These are phyloP conservation scores for Aspergillus calidoustus DNA, from an alignment of 2,329 filamentous ascomycete genomes.

Conservation along the genomic window DNA sequence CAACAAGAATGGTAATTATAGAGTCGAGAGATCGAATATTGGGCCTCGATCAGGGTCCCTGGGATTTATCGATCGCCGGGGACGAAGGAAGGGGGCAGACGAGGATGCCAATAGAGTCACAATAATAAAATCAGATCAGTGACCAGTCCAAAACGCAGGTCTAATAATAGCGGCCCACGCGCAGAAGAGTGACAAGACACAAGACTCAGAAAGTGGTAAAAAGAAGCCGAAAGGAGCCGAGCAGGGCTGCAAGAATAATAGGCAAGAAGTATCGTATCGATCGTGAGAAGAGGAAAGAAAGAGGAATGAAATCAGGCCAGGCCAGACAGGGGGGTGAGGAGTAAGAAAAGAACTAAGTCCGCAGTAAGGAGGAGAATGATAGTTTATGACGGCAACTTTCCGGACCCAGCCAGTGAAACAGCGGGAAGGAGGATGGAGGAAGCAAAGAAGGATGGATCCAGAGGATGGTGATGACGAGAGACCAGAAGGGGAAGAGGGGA, in stretches of 20 bases:
- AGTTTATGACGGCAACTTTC: conserved; percentile 8
- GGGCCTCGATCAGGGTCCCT: neutral
- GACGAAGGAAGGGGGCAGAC: conserved; percentile 13
- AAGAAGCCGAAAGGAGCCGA: conserved; percentile 9
- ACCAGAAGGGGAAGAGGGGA: conserved; percentile 1
- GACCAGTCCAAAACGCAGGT: conserved; percentile 14
- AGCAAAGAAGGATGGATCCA: neutral
- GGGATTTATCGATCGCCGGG: conserved; percentile 14
- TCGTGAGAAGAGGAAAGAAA: neutral
- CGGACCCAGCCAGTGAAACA: conserved; percentile 5
- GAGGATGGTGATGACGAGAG: neutral
- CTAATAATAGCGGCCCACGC: conserved; percentile 13
- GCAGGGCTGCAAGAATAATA: neutral
- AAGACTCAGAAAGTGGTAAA: conserved; percentile 19
- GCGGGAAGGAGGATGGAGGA: neutral
- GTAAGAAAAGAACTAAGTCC: conserved; percentile 8
- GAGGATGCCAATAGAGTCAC: conserved; percentile 17
- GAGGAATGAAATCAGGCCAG: neutral
- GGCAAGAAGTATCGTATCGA: neutral
- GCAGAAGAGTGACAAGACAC: conserved; percentile 9
- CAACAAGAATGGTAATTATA: conserved; percentile 10
- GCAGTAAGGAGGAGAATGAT: conserved; percentile 6
- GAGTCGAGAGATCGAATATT: conserved; percentile 4
- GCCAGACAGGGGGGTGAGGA: neutral
- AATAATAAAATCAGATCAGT: conserved; percentile 20